Evolutionary conservation across 495 filamentous ascomycete species (phyloP), one percentile per base, ranked within the genome.

Genomic region (Penicillium paradoxum): DNA sequence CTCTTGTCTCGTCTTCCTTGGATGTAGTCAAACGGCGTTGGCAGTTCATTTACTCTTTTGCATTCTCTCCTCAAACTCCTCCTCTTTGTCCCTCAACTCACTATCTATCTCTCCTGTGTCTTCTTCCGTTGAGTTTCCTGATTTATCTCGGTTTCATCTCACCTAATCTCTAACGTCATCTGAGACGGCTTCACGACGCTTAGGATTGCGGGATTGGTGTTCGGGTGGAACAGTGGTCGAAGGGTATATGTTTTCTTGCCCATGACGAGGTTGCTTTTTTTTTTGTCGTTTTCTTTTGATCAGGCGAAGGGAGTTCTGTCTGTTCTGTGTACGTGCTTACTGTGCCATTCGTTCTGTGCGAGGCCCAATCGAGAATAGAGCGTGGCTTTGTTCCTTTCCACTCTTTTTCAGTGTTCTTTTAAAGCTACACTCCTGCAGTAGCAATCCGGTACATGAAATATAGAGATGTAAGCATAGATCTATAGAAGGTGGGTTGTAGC

Each of bases 91-190:
- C 19, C 32, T 49, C 36, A 9, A 19, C 58, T 46, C 42, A 46
- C 53, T 43, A 29, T 32, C 37, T 41, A 30, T 8, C 19, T 49
- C 46, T 46, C 30, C 44, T 30, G 34, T 49, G 46, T 39, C 34
- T 39, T 27, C 24, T 60, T 53, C 43, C 57, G 51, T 55, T 60
- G 51, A 56, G 47, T 61, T 54, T 56, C 51, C 53, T 55, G 58
- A 53, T 54, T 57, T 60, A 53, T 59, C 56, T 66, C 57, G 55
- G 53, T 66, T 65, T 62, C 60, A 66, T 68, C 60, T 63, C 63
- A 55, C 59, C 62, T 64, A 57, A 68, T 64, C 54, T 62, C 53
- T 58, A 57, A 63, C 60, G 57, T 59, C 61, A 59, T 64, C 48
- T 61, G 59, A 54, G 48, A 65, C 54, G 62, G 57, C 39, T 58